These are phyloP conservation scores for Cantharellus cinnabarinus DNA, from an alignment of 768 basidiomycete genomes.

Conservation along the genomic window DNA sequence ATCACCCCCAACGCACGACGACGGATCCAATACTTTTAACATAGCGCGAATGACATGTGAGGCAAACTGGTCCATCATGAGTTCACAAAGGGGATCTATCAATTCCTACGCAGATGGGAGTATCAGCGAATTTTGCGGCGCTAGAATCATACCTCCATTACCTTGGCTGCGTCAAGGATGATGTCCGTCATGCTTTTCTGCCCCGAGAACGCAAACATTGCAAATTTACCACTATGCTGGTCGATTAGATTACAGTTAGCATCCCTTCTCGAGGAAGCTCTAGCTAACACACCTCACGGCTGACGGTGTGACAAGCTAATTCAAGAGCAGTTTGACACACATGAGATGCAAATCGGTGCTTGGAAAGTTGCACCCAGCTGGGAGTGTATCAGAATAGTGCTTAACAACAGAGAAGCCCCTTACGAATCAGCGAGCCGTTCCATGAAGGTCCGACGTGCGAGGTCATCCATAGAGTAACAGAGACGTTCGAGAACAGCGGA, in stretches of 20 bases:
- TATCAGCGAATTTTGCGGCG: not conserved
- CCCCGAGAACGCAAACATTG: conserved; percentile 4
- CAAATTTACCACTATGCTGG: not conserved
- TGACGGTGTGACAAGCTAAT: conserved; percentile 39
- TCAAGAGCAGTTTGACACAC: conserved; percentile 79
- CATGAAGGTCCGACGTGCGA: conserved; percentile 75
- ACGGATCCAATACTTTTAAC: conserved; percentile 47
- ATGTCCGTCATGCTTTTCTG: conserved; percentile 17
- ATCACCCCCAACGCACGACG: conserved; percentile 13
- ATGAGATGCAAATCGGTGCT: conserved; percentile 86
- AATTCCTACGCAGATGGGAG: conserved; percentile 35
- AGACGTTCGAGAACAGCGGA: conserved; percentile 80
- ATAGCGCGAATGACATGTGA: conserved; percentile 78
- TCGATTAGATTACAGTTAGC: not conserved
- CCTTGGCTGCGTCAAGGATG: conserved; percentile 10
- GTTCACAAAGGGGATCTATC: conserved; percentile 33
- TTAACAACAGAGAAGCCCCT: conserved; percentile 18
- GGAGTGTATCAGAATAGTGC: not conserved
- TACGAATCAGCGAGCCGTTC: conserved; percentile 79
- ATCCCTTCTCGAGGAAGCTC: too few relatives aligned
- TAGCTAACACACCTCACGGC: conserved; percentile 35
- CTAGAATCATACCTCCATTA: not conserved
- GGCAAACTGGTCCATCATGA: conserved; percentile 72
- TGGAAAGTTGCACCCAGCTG: conserved; percentile 43
- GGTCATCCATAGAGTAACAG: conserved; percentile 87